Base-by-base conservation (phyloP, 2,329 filamentous ascomycete genomes). In the Xylariales sp. region DNA sequence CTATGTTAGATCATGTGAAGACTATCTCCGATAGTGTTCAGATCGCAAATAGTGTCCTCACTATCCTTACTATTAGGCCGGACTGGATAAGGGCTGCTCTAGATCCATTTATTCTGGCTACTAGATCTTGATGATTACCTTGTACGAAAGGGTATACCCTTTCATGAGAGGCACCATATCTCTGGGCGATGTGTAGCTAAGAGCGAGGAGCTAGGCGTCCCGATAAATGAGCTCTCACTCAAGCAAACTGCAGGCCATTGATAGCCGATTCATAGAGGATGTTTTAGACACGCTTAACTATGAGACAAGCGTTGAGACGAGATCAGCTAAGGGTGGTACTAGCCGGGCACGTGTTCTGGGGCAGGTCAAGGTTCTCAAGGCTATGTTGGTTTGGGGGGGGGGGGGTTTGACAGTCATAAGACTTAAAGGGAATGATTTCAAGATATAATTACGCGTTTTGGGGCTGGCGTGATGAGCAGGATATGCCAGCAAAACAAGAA, bases 81-180 rank as follows among this genome's bases (percentile, higher is more conserved):
- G 89, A 92, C 70, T 91, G 89, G 81, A 97, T 97, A 93, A 82
- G 83, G 68, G 91, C 90, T 18, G 91, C 93, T 0, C 84, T 97
- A 10, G 90, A 93, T 7, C 91, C 91, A 8, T 91, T 93, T 77
- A 96, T 97, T 92, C 87, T 97, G 2, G 93, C 93, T 23, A 91
- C 89, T 4, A n/a, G 89, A 91, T 75, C 81, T 91, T 34, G 89
- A 89, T 50, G 89, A 91, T 77, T 91, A 90, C 77, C 83, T 91
- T 3, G 89, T 91, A 46, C 83, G 87, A 68, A 90, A 90, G 79
- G 89, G 90, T 56, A 90, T 94, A 23, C 92, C 92, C 6, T 95
- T 96, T 86, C 87, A 92, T 54, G 91, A 95, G 82, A 93, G 92
- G 0, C 92, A 95, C 79, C 92, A 95, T 80, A 92, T 94, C 76